Evolutionary conservation across 805 yeast species (phyloP), one percentile per base, ranked within the genome.

Genomic region (Pichia thaimueangensis): DNA sequence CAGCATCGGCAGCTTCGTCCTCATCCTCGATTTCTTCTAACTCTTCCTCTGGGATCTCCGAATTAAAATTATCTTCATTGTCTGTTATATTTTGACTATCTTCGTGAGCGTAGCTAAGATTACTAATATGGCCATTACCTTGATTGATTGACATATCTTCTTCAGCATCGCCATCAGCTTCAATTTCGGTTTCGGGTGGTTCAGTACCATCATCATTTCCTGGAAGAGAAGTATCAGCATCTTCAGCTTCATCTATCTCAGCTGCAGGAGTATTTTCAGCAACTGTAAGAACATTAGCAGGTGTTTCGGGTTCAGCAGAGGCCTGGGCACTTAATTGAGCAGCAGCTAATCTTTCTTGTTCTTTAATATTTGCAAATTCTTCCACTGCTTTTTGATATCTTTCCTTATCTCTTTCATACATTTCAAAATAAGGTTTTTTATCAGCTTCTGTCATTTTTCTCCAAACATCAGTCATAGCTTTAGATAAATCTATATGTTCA

Each of bases 381-480:
- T 67, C 74, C 81, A 86, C 78, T 55, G 87, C 95, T 39, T 69
- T 71, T 41, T 76, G 76, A 57, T 86, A 88, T 57, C 95, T 73
- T 43, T 73, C 73, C 54, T 82, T 78, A 52, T 86, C 96, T 39
- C 82, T 84, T 55, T 81, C 89, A 57, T 82, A 87, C 40, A 83
- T 62, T 43, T 82, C 80, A 54, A 78, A 78, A 59, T 76, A 89
- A 3, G 89, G 88, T 49, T 76, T 77, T 44, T 85, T 74, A 9
- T 74, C 85, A 23, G 78, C 83, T 30, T 79, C 82, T 44, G 70
- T 75, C 52, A 89, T 69, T 40, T 67, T 69, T 55, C 85, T 85
- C 97, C 97, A 89, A 4, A 82, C 80, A 48, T 86, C 96, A 2
- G 95, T 78, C 67, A 89, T 68, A 13, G 82, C 82, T 54, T 76